Evolutionary conservation across 1,139 yeast genomes (phyloP), one percentile per base, ranked within the genome.

Genomic region (Sugiyamaella neomexicana): DNA sequence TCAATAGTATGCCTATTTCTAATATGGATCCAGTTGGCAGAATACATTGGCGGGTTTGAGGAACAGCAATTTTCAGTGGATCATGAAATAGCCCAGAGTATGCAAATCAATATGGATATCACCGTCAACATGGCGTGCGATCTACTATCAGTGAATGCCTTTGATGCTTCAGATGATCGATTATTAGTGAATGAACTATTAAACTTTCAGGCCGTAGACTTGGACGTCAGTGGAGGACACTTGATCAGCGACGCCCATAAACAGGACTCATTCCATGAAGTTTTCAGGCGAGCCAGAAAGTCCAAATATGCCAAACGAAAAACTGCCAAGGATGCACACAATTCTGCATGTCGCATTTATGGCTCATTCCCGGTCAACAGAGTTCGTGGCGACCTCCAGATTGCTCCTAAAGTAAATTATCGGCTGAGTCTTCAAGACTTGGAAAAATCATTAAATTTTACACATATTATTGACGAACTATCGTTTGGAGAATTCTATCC

Each of bases 401-500:
- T 93, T 47, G 86, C 95, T 17, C 93, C 88, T 2, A 82, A 80
- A 63, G 9, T 42, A 5, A 17, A 31, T 12, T 16, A 38, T 9
- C 34, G 34, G 2, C 12, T 47, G 31, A 47, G 17, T 39, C 16
- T 47, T 29, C 45, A 27, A 6, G 51, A 47, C 20, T n/a, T 50
- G 8, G 44, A 43, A 25, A 38, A 29, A n/a, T 72, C 77, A 16
- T 70, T 89, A 55, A 88, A 93, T 68, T 87, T 91, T 65, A 80
- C 96, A 1, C 99, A 93, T 70, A 82, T 82, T 5, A 85, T 93
- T 56, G 83, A 82, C 58, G 98, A 93, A 69, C 81, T 90, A 60
- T 90, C 97, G 8, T 93, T 85, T 71, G 99, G 99, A 17, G 89
- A 83, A 36, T 90, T 86, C 70, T 90, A 82, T 66, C 98, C 99